These are phyloP conservation scores for Suillus variegatus DNA, from an alignment of 768 basidiomycete species.

Conservation along the genomic window DNA sequence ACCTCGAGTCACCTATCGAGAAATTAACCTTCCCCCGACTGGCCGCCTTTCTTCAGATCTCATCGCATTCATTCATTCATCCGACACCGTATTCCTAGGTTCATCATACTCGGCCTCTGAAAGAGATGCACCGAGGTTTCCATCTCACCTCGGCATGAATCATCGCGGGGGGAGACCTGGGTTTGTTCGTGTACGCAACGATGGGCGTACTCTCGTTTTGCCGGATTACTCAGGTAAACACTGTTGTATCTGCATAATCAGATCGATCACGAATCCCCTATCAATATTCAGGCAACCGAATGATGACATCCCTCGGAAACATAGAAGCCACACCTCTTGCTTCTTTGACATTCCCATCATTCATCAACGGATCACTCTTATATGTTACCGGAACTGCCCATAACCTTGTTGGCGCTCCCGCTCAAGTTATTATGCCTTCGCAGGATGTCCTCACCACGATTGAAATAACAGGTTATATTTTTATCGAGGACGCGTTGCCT, in stretches of 20 bases:
- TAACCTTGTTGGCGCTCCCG: constrained; percentile 45
- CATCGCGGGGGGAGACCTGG: constrained; percentile 64
- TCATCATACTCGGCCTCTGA: constrained; percentile 46
- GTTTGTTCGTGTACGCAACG: constrained; percentile 55
- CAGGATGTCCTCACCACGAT: constrained; percentile 53
- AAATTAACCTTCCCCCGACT: constrained; percentile 30
- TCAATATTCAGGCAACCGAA: constrained; percentile 50
- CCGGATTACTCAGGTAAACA: constrained; percentile 60
- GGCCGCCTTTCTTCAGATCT: constrained; percentile 52
- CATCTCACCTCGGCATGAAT: constrained; percentile 68
- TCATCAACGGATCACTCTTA: constrained; percentile 56
- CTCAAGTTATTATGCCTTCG: constrained; percentile 55
- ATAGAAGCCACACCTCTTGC: constrained; percentile 60
- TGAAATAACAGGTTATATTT: constrained; percentile 50
- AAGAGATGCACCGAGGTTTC: constrained; percentile 38
- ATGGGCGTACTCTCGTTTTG: constrained; percentile 55
- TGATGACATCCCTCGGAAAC: constrained; percentile 66
- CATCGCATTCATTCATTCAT: constrained; percentile 46
- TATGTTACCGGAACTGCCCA: constrained; percentile 63
- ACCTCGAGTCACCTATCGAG: constrained; percentile 40
- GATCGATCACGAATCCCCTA: not conserved
- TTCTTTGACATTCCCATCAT: constrained; percentile 55
- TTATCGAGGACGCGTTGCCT: constrained; percentile 57
- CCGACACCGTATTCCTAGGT: constrained; percentile 62
- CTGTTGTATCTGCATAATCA: constrained; percentile 10